These are phyloP conservation scores for Russula ochroleuca DNA, from an alignment of 768 basidiomycete genomes.

Conservation along the genomic window DNA sequence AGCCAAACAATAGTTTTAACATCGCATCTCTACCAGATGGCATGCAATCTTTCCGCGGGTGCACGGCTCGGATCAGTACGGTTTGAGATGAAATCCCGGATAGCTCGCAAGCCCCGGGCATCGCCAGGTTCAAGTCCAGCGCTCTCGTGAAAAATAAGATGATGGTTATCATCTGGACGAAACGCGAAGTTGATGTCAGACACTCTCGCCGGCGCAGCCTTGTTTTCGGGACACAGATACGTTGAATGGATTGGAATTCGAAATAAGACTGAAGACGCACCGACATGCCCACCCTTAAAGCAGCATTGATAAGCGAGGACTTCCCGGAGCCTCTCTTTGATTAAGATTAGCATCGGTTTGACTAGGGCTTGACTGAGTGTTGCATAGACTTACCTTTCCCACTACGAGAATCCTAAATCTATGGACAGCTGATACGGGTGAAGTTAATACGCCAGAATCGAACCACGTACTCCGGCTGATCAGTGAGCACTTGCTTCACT, in stretches of 20 bases:
- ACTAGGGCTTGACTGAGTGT: not conserved
- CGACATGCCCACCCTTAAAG: conserved; percentile 6
- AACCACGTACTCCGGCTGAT: not conserved
- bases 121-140: conserved; percentile 1
- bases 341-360: not conserved
- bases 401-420: conserved; percentile 17
- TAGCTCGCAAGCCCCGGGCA: not conserved
- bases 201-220: not conserved
- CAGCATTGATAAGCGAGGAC: conserved; percentile 6
- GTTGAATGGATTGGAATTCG: not conserved
- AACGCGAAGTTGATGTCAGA: conserved; percentile 1
- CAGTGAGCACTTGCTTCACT: not conserved
- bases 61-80: not conserved
- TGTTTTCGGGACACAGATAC: not conserved
- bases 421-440: not conserved
- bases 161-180: not conserved
- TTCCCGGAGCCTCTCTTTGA: conserved; percentile 12
- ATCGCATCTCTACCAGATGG: conserved; percentile 1
- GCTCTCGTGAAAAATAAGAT: conserved; percentile 9
- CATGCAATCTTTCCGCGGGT: conserved; percentile 1
- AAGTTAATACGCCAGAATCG: not conserved
- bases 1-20: not conserved
- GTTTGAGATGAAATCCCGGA: conserved; percentile 11
- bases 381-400: not conserved
- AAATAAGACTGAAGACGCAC: not conserved